Base-by-base conservation (phyloP, 164 flowering plant genomes). In the Sextonia rubra region DNA sequence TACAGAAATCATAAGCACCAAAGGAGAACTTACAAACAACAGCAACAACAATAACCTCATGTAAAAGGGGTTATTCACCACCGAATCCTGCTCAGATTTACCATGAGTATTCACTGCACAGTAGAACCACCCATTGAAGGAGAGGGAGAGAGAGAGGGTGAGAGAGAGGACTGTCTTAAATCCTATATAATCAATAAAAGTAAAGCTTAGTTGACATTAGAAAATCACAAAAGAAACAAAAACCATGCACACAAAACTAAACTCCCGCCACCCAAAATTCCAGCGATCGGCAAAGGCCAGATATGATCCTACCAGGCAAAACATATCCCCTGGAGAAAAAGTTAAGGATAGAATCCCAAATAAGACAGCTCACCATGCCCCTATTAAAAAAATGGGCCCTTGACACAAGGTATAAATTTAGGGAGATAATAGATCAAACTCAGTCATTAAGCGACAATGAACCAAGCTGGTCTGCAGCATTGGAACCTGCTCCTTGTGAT, bases 391-490 rank as follows among this genome's bases (percentile, higher is more conserved):
- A 66, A 48, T 14, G 70, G 74, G 69, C 72, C 56, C 64, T 30
- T 29, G 48, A 9, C 72, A 47, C 48, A 30, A 14, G 63, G 29
- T 20, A 48, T 22, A 61, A 29, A 67, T 26, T 15, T 11, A 64
- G 58, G 29, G 15, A 32, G 9, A 12, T 14, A 69, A 44, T 25
- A 22, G 49, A 32, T n/a, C 55, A 9, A 24, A 8, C 12, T 83
- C 79, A 82, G 68, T 83, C 85, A 52, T 69, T 81, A 65, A 85
- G 74, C 20, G 77, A 68, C 71, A 86, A 30, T 3, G 85, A 79
- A 60, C 86, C 83, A 63, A 85, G 83, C 78, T 84, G 82, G 18
- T 88, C 87, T 25, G 77, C 70, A 65, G 78, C 70, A 25, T 85
- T 88, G 12, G 87, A n/a, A 23, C 78, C 83, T 0, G 82, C 24